Evolutionary conservation across 495 filamentous ascomycete species (phyloP).

Genomic region (Talaromyces wortmannii): DNA sequence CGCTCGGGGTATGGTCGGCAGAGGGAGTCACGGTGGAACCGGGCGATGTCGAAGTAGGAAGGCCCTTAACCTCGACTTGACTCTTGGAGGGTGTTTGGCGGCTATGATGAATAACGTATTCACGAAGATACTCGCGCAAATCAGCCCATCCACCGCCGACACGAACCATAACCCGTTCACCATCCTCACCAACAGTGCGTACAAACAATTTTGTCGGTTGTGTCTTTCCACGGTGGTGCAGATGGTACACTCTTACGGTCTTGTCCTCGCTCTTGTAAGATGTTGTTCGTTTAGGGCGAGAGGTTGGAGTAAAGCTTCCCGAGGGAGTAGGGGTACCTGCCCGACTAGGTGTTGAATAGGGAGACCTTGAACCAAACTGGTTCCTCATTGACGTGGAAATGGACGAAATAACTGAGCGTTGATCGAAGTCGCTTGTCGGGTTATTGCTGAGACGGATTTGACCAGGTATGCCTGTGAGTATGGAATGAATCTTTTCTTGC

Average conservation of each 20-base stretch:
- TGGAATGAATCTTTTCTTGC: constrained; percentile 77
- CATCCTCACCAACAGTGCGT: constrained; percentile 78
- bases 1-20: constrained; percentile 19
- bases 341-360: constrained; percentile 24
- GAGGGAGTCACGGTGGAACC: constrained; percentile 13
- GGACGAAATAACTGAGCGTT: constrained; percentile 28
- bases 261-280: constrained; percentile 32
- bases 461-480: constrained; percentile 73
- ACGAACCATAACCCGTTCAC: constrained; percentile 95
- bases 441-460: constrained; percentile 64
- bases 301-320: constrained; percentile 60
- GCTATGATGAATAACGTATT: constrained; percentile 87
- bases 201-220: constrained; percentile 90
- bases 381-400: constrained; percentile 24
- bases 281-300: constrained; percentile 27
- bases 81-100: constrained; percentile 26
- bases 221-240: constrained; percentile 74
- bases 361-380: constrained; percentile 28
- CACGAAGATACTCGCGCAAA: constrained; percentile 85
- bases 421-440: constrained; percentile 26
- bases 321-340: constrained; percentile 56
- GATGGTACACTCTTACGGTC: constrained; percentile 87
- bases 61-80: constrained; percentile 35
- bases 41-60: constrained; percentile 23
- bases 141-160: constrained; percentile 97